Conservation (phyloP, 179 eudicot species). For the Sideroxylon spinosum region DNA sequence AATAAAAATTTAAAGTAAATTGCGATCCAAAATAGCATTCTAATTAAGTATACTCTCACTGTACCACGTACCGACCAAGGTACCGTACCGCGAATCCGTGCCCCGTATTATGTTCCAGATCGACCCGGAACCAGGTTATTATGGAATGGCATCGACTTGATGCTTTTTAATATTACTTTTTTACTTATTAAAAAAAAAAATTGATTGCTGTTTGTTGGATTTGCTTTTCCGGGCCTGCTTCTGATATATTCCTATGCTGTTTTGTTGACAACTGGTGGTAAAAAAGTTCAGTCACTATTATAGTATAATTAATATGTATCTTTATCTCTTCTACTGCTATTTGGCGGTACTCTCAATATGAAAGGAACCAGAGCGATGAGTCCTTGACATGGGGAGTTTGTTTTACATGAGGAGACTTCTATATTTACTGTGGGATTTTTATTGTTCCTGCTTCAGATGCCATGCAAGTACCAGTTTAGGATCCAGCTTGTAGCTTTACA, state of each 20-base stretch:
- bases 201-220: too few relatives aligned
- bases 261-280: constrained; percentile 10
- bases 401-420: not conserved
- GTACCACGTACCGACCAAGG: too few relatives aligned
- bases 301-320: not conserved
- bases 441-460: not conserved
- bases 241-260: not conserved
- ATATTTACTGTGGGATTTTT: not conserved
- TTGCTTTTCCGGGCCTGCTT: too few relatives aligned
- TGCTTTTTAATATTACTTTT: too few relatives aligned
- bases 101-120: too few relatives aligned
- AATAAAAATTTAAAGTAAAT: too few relatives aligned
- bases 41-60: too few relatives aligned
- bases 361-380: not conserved
- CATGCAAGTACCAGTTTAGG: not conserved
- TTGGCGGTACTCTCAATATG: not conserved
- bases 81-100: too few relatives aligned
- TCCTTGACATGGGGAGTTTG: constrained; percentile 1
- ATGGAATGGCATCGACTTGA: too few relatives aligned
- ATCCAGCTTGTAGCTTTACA: not conserved
- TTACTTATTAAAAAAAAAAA: too few relatives aligned
- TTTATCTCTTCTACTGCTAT: not conserved
- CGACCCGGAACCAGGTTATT: too few relatives aligned
- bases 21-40: too few relatives aligned
- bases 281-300: not conserved